Percentiles rank a stretch among this genome's conserved stretches.
Evolutionary conservation across 768 basidiomycete genomes (phyloP).

Genomic region (Amanita thiersii): DNA sequence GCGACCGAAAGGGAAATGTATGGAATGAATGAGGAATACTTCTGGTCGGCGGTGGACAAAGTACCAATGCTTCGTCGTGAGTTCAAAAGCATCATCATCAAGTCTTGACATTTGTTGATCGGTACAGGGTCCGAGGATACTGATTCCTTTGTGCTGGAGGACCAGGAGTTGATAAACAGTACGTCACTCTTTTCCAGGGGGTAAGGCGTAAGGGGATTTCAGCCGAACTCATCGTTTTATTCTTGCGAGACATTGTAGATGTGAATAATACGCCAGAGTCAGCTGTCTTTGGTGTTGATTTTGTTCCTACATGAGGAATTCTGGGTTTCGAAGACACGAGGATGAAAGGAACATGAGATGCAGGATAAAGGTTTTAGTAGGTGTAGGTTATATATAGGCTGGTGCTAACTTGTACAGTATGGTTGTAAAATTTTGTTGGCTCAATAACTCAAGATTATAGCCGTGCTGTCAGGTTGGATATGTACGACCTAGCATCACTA

Average conservation of each 20-base stretch:
- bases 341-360: neutral
- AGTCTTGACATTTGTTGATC: neutral
- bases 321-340: neutral
- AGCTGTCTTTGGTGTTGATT: conserved; percentile 6
- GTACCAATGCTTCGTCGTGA: neutral
- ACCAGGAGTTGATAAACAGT: neutral
- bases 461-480: neutral
- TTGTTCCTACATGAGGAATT: conserved; percentile 2
- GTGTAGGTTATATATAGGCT: too few species aligned
- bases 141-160: neutral
- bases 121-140: neutral
- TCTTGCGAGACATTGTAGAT: neutral
- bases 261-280: neutral
- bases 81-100: neutral
- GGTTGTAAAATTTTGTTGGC: neutral
- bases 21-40: neutral
- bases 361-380: too few species aligned
- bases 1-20: neutral
- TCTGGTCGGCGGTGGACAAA: neutral
- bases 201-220: neutral
- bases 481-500: neutral
- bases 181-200: too few species aligned
- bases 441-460: neutral
- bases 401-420: too few species aligned
- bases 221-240: neutral